Conservation (phyloP, 192 early-diverging fungal genomes). For the Backusella tuberculispora region DNA sequence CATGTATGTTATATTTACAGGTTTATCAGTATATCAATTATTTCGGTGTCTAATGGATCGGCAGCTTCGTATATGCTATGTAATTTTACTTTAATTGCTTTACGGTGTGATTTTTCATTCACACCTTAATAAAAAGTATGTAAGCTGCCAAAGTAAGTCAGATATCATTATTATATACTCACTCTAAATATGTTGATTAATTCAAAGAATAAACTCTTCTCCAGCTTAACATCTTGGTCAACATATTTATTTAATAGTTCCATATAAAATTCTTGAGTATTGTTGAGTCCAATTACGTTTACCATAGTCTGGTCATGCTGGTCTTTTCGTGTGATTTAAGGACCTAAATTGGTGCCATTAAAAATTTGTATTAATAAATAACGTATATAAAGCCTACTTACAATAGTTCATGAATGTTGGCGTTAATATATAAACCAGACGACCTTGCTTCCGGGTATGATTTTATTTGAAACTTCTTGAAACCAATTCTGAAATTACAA, state of each 20-base stretch:
- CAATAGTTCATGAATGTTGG: conserved; percentile 26
- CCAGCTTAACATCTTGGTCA: conserved; percentile 16
- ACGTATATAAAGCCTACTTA: conserved; percentile 17
- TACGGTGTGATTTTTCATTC: conserved; percentile 22
- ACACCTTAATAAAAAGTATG: conserved; percentile 22
- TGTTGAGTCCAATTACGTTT: conserved; percentile 25
- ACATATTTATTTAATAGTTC: conserved; percentile 24
- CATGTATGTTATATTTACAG: conserved; percentile 18
- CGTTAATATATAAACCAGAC: conserved; percentile 25
- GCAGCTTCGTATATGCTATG: conserved; percentile 21
- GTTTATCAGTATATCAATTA: conserved; percentile 23
- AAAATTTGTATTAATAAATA: conserved; percentile 23
- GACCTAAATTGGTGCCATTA: conserved; percentile 22
- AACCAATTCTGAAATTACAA: not conserved
- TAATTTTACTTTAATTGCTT: conserved; percentile 26
- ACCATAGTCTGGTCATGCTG: conserved; percentile 3
- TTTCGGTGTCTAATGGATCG: conserved; percentile 18
- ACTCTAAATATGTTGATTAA: conserved; percentile 24
- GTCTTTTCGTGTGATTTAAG: conserved; percentile 28
- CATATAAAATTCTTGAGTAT: conserved; percentile 21
- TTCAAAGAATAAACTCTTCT: conserved; percentile 12
- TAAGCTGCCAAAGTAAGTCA: conserved; percentile 22
- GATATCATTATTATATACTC: conserved; percentile 18
- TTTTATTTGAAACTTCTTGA: conserved; percentile 21
- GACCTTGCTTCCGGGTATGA: conserved; percentile 22